Base-by-base conservation (phyloP, 2,329 filamentous ascomycete genomes). In the Fusarium tanahbumbuense region DNA sequence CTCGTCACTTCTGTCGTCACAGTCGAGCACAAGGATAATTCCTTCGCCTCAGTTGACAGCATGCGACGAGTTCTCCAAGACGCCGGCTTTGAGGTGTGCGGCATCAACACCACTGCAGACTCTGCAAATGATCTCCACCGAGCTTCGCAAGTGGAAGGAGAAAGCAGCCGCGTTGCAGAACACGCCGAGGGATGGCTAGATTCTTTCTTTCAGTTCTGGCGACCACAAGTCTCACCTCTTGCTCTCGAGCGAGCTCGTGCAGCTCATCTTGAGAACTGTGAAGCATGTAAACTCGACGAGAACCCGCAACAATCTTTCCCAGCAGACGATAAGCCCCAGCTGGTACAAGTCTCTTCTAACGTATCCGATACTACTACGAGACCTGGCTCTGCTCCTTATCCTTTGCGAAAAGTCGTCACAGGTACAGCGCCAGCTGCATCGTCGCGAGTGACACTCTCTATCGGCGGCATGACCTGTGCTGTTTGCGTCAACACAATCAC, bases 381-480 rank as follows among this genome's bases (percentile, higher is more conserved):
- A 32, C 52, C 49, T 30, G 37, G 56, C 16, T 50, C 58, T 25
- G 32, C 62, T 3, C 54, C 70, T 12, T 52, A 69, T 23, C 56
- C 72, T 30, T 67, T 78, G 8, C 70, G 76, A 34, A 53, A 66
- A 48, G 70, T 78, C 18, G 56, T 76, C 22, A 61, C 61, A 34
- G 63, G 57, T 22, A 27, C 61, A 9, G 9, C 52, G 2, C 28
- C 73, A n/a, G 62, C 65, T 16, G 53, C 72, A 8, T 37, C 59
- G 22, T 89, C 85, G 83, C 79, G 83, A 41, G 86, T 83, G 4
- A 84, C 81, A 1, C 68, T 89, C n/a, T 87, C 89, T 22, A 85
- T 94, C 42, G 88, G 85, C 28, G 91, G 91, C 55, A 93, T 94
- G 91, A 92, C 89, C 6, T 93, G 92, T 76, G 88, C 89, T 16